These are phyloP conservation scores for Malbranchea zuffiana DNA, from an alignment of 2,329 filamentous ascomycete species.

Conservation along the genomic window DNA sequence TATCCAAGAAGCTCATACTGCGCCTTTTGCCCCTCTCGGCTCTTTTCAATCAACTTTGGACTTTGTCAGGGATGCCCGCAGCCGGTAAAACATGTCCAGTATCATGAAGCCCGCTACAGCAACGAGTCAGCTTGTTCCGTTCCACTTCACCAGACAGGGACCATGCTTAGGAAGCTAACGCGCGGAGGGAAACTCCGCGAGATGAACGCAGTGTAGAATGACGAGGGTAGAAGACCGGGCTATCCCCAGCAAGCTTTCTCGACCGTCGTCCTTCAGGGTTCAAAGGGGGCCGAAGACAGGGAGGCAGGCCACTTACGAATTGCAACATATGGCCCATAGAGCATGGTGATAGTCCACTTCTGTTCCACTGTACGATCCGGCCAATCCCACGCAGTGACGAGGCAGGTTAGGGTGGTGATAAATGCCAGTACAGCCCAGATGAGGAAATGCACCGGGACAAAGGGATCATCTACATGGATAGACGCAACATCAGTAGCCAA, in stretches of 20 bases:
- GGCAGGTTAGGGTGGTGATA: constrained; percentile 52
- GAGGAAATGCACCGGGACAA: constrained; percentile 49
- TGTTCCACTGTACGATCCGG: constrained; percentile 33
- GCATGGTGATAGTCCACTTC: constrained; percentile 40
- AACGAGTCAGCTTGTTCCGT: constrained; percentile 5
- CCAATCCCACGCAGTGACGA: constrained; percentile 52
- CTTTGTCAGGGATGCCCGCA: constrained; percentile 18
- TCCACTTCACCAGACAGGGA: no score
- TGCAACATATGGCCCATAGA: constrained; percentile 49
- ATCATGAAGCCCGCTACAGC: constrained; percentile 28
- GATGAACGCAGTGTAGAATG: neutral
- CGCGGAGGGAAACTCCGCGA: neutral
- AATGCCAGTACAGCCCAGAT: constrained; percentile 49
- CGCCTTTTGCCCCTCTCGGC: neutral
- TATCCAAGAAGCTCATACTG: no score
- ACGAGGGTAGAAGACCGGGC: no score
- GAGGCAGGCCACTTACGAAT: constrained; percentile 37
- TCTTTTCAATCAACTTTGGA: constrained; percentile 9
- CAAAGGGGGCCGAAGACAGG: neutral
- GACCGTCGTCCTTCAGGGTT: no score
- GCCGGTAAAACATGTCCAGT: constrained; percentile 29
- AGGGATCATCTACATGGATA: constrained; percentile 40
- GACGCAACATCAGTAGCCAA: neutral
- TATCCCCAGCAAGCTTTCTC: no score
- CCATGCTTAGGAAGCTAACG: neutral